A percentile compares a stretch with the other conserved stretches of the same genome.
Conservation (phyloP, 2,329 filamentous ascomycete species). For the Phaeosphaeriaceae sp. region DNA sequence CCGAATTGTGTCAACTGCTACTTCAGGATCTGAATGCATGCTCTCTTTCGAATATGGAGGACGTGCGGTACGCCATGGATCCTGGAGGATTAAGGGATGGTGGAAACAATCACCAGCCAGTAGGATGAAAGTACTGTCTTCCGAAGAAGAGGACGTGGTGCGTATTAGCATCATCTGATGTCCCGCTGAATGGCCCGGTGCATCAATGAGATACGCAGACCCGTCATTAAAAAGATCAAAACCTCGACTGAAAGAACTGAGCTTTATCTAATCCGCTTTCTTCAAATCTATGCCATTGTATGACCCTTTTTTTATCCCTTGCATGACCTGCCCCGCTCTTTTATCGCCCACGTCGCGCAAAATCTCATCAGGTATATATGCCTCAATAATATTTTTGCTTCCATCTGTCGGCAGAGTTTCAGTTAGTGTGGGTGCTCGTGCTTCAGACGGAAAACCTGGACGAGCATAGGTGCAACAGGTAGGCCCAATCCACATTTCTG, state of each 20-base stretch:
- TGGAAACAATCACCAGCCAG: constrained; percentile 43
- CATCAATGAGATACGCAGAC: constrained; percentile 57
- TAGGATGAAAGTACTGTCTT: constrained; percentile 33
- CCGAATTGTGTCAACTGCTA: constrained; percentile 35
- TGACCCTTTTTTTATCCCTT: constrained; percentile 29
- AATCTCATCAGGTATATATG: constrained; percentile 37
- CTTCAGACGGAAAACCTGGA: constrained; percentile 35
- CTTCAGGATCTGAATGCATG: constrained; percentile 39
- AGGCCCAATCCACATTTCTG: constrained; percentile 50
- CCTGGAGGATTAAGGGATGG: constrained; percentile 34
- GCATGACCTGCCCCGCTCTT: constrained; percentile 31
- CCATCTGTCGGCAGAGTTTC: constrained; percentile 52
- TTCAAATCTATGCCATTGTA: constrained; percentile 37
- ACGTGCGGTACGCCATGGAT: constrained; percentile 36
- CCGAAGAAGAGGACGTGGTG: constrained; percentile 14
- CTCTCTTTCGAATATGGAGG: constrained; percentile 33
- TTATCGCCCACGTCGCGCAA: constrained; percentile 28
- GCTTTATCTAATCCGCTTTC: constrained; percentile 45
- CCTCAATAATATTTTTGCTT: constrained; percentile 51
- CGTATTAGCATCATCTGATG: constrained; percentile 54
- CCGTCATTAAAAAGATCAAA: constrained; percentile 59
- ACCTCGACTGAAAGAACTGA: constrained; percentile 51
- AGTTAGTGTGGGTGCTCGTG: constrained; percentile 41
- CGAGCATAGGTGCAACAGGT: constrained; percentile 40
- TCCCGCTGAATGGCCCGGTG: constrained; percentile 60